These are phyloP conservation scores for Fraxinus greggii DNA, from an alignment of 305 asterid genomes.

Conservation along the genomic window DNA sequence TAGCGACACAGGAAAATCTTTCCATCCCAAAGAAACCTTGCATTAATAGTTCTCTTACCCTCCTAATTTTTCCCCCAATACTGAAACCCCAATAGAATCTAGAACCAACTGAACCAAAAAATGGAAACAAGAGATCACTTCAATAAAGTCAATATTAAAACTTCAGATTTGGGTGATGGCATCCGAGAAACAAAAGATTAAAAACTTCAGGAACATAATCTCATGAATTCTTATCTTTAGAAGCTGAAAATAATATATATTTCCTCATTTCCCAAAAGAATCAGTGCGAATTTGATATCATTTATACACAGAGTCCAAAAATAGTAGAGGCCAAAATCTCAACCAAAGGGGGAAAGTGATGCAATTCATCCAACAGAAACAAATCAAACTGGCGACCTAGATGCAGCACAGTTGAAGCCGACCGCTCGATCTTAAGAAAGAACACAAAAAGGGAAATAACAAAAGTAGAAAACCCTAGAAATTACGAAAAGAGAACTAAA, in stretches of 20 bases:
- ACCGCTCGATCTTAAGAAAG: too few species aligned
- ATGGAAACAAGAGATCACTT: constrained; percentile 3
- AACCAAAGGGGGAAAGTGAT: neutral
- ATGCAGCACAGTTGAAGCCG: too few species aligned
- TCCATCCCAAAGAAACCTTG: constrained; percentile 18
- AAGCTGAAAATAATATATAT: neutral
- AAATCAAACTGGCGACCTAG: too few species aligned
- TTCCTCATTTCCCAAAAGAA: neutral
- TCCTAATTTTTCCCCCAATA: constrained; percentile 96
- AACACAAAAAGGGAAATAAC: too few species aligned
- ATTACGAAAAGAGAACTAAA: too few species aligned
- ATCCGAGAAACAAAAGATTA: neutral
- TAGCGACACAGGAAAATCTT: constrained; percentile 18
- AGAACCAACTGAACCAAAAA: constrained; percentile 57
- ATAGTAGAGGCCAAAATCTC: neutral
- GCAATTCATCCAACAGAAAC: too few species aligned
- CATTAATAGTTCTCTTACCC: constrained; percentile 57
- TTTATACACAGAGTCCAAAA: neutral
- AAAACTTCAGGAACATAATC: neutral
- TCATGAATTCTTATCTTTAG: neutral
- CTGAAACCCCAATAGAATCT: constrained; percentile 73
- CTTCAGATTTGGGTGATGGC: neutral
- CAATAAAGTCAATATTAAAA: neutral
- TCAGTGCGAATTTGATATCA: neutral
- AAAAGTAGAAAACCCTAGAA: too few species aligned